A percentile compares a stretch with the other conserved stretches of the same genome.
phyloP scores from a whole-genome alignment of 139 green algal genomes.

The Eudorina sp. region DNA sequence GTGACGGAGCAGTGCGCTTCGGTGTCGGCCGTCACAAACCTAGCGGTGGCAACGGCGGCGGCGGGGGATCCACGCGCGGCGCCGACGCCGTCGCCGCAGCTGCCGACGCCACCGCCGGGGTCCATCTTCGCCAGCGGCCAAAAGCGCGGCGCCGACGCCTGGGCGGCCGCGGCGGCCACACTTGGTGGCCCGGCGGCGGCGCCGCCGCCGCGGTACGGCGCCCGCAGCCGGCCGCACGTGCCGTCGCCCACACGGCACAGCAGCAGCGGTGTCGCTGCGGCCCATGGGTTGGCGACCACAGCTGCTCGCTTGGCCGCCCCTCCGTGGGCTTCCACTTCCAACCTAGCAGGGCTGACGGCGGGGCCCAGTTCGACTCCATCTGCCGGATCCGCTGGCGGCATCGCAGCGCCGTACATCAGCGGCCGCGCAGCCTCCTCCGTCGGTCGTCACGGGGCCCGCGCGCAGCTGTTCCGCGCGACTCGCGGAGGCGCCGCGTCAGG shows the following conservation, averaged over 20 bases:
- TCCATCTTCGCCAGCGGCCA: constrained; percentile 2
- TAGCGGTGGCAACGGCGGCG: background rate
- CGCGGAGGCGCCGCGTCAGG: background rate
- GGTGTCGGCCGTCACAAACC: background rate
- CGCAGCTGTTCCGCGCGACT: background rate
- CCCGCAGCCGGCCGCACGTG: background rate
- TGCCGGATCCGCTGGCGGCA: background rate
- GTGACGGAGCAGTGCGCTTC: background rate
- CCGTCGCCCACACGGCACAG: background rate
- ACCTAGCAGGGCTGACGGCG: background rate
- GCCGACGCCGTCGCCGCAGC: background rate
- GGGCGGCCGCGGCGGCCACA: constrained; percentile 5
- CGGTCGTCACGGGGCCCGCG: background rate
- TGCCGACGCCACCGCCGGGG: constrained; percentile 9
- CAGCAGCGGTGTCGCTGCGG: background rate
- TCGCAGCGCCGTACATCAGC: background rate
- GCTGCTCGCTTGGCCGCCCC: too few relatives aligned
- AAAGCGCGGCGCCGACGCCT: background rate
- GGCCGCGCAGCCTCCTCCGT: background rate
- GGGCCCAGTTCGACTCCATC: background rate
- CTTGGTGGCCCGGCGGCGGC: background rate
- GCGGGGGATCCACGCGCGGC: background rate
- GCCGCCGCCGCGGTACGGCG: background rate
- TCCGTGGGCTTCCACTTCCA: too few relatives aligned
- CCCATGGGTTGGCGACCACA: too few relatives aligned